These are phyloP conservation scores for Zygnema circumcarinatum DNA, from an alignment of 139 green algal genomes.

Conservation along the genomic window DNA sequence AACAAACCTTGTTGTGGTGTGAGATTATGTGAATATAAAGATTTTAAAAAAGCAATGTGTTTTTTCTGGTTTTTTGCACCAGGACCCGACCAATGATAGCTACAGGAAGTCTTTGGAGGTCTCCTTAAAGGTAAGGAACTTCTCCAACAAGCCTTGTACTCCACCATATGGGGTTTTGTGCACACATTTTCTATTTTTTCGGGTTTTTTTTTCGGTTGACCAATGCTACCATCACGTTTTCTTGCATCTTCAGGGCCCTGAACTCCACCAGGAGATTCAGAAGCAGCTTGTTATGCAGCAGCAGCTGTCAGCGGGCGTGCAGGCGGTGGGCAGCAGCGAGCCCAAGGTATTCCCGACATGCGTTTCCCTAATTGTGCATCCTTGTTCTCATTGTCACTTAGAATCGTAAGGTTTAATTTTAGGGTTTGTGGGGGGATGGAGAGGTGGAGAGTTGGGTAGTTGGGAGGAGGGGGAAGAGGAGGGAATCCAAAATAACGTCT, in stretches of 20 bases:
- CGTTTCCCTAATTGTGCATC: not conserved
- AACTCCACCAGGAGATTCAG: conserved; percentile 90
- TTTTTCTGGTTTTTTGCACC: conserved; percentile 13
- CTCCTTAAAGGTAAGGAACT: conserved; percentile 79
- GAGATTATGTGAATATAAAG: not conserved
- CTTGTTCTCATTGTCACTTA: not conserved
- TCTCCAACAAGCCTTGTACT: too few species aligned
- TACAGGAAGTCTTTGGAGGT: conserved; percentile 96
- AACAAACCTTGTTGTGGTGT: too few species aligned
- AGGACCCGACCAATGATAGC: conserved; percentile 89
- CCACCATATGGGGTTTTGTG: too few species aligned
- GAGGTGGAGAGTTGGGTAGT: not conserved
- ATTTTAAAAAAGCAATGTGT: not conserved
- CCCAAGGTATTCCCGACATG: conserved; percentile 14
- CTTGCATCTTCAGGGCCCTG: conserved; percentile 73
- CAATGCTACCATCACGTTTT: too few species aligned
- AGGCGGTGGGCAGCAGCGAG: not conserved
- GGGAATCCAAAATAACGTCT: too few species aligned
- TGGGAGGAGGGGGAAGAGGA: too few species aligned
- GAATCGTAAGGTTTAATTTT: not conserved
- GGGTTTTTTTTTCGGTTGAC: too few species aligned
- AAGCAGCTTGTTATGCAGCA: conserved; percentile 72
- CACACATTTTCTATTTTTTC: too few species aligned
- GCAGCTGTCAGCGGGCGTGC: conserved; percentile 14
- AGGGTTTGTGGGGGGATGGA: not conserved